Evolutionary conservation across 495 filamentous ascomycete species (phyloP).

Genomic region (Penicillium angulare): DNA sequence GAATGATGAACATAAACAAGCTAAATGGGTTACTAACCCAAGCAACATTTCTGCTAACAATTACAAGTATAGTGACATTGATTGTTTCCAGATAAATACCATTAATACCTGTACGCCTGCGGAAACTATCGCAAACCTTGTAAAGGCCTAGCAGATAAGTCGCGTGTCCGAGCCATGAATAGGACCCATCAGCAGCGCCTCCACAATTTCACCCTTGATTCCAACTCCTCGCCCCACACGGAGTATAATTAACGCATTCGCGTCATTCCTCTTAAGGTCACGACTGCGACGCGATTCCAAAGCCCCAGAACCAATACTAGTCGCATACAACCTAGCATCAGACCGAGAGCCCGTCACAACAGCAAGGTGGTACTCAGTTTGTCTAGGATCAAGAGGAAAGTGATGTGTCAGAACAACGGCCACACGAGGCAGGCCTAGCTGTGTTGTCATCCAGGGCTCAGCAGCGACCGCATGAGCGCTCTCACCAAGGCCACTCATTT

Average conservation of each 20-base stretch:
- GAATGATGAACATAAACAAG: too few relatives aligned
- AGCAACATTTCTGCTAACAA: too few relatives aligned
- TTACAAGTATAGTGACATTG: too few relatives aligned
- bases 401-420: constrained; percentile 70
- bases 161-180: constrained; percentile 30
- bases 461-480: constrained; percentile 22
- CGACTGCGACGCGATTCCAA: constrained; percentile 76
- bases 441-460: constrained; percentile 22
- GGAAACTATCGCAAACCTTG: too few relatives aligned
- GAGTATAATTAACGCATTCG: constrained; percentile 83
- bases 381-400: constrained; percentile 65
- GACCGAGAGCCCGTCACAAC: constrained; percentile 54
- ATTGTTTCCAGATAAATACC: too few relatives aligned
- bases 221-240: constrained; percentile 53
- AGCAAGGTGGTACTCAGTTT: constrained; percentile 87
- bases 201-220: constrained; percentile 54
- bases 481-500: constrained; percentile 49
- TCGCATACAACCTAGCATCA: constrained; percentile 71
- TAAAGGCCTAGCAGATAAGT: constrained; percentile 22
- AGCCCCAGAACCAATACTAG: constrained; percentile 70
- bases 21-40: too few relatives aligned
- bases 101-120: too few relatives aligned
- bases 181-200: constrained; percentile 62
- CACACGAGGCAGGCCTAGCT: constrained; percentile 67
- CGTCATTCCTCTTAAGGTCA: constrained; percentile 82